Evolutionary conservation across 2,329 filamentous ascomycete species (phyloP).

Genomic region (Colletotrichum neosansevieriae): DNA sequence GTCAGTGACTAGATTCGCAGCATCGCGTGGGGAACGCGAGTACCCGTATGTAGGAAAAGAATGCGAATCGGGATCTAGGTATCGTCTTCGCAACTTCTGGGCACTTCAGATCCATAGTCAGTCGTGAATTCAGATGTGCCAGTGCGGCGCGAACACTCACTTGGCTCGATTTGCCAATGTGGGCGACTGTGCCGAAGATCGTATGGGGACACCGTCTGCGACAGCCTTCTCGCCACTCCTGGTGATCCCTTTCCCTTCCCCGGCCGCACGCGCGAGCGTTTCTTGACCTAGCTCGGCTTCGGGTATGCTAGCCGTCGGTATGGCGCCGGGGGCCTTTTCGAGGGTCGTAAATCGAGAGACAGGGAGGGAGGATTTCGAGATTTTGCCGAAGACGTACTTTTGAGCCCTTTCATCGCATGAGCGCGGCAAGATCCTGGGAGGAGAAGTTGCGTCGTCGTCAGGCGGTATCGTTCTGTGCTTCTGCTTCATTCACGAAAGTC

Average conservation of each 20-base stretch:
- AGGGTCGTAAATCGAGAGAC: neutral
- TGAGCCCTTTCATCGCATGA: conserved; percentile 35
- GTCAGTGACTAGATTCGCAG: conserved; percentile 11
- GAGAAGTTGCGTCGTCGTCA: conserved; percentile 10
- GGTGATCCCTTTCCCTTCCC: neutral
- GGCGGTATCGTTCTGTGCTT: conserved; percentile 26
- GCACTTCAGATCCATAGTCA: conserved; percentile 5
- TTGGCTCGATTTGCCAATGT: neutral
- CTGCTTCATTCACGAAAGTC: conserved; percentile 37
- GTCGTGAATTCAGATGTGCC: neutral
- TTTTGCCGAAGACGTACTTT: neutral
- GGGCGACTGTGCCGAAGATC: neutral
- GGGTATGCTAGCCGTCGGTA: conserved; percentile 4
- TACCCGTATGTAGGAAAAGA: conserved; percentile 37
- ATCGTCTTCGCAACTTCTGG: conserved; percentile 27
- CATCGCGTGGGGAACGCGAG: neutral
- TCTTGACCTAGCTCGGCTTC: conserved; percentile 16
- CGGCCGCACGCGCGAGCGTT: conserved; percentile 24
- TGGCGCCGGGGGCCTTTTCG: neutral
- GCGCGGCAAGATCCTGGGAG: neutral
- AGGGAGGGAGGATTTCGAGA: neutral
- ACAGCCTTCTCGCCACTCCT: conserved; percentile 7
- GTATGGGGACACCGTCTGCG: neutral
- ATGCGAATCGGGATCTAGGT: neutral
- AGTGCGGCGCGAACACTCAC: conserved; percentile 10